Evolutionary conservation across 1,284 basidiomycete species (phyloP), one percentile per base, ranked within the genome.

Genomic region (Xerocomus nothofagi): DNA sequence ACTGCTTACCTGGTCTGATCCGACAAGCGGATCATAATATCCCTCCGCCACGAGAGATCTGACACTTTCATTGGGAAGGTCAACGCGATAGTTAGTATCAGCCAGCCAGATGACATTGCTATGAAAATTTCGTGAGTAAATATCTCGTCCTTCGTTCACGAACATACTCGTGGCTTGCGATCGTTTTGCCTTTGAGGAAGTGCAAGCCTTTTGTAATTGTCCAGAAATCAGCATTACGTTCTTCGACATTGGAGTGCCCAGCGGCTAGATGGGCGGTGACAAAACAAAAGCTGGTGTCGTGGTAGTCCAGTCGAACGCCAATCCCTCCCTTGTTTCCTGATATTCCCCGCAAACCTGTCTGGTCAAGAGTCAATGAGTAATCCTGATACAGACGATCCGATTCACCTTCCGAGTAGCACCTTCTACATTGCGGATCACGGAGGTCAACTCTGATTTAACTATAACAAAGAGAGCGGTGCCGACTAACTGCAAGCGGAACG

Each of bases 291-390:
- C 82, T 88, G 6, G 94, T 91, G 64, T 97, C 93, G 60, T 88
- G 81, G 58, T 92, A 89, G 36, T 98, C 88, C 51, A 99, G 75
- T 18, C 97, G 86, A 57, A 99, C 91, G 3, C 88, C 94, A 7
- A 97, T 91, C 10, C 93, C 95, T 20, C 92, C 92, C 72, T 96
- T 99, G 73, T 99, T 99, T 20, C 97, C 97, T 6, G 92, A 93
- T 82, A 99, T 93, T 14, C 97, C 97, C 49, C 93, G 84, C 32
- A 99, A 76, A 18, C 97, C 97, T 4, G 97, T 99, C 91, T 94
- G 61, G 49, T 33, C 51, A 55, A 39, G 26, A 30, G 32, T 58
- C 26, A 58, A 32, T 3, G n/a, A 17, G 34, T 9, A 29, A 10
- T 8, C 39, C 10, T 26, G 11, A 21, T 34, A 20, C 36, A 38